These are phyloP conservation scores for Paraglomus occultum DNA, from an alignment of 192 early-diverging fungal species.

Conservation along the genomic window DNA sequence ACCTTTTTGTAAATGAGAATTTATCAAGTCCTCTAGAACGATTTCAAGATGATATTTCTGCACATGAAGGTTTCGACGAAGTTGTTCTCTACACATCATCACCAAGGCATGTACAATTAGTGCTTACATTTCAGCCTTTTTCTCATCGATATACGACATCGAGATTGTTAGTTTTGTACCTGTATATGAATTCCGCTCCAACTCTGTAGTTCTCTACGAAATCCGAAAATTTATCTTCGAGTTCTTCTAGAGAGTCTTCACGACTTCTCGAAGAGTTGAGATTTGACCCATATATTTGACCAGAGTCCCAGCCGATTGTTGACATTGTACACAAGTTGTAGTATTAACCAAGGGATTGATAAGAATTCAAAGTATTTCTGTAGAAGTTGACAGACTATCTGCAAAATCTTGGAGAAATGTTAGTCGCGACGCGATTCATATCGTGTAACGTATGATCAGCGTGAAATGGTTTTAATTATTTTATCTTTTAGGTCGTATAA, in stretches of 20 bases:
- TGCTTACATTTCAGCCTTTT: background rate
- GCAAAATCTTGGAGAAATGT: no score
- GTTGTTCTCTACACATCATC: constrained; percentile 21
- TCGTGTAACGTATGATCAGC: no score
- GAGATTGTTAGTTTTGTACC: constrained; percentile 38
- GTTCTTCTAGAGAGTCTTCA: constrained; percentile 54
- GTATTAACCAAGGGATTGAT: no score
- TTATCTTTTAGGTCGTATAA: no score
- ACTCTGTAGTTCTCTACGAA: constrained; percentile 88
- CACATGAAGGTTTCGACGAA: constrained; percentile 18
- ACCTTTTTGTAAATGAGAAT: no score
- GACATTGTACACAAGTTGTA: no score
- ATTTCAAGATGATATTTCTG: constrained; percentile 25
- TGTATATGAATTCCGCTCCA: constrained; percentile 82
- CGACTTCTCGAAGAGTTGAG: constrained; percentile 59
- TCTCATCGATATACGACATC: background rate
- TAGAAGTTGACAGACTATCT: no score
- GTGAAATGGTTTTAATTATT: no score
- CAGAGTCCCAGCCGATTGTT: constrained; percentile 83
- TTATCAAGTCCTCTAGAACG: constrained; percentile 84
- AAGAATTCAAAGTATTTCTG: no score
- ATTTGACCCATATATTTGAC: constrained; percentile 68
- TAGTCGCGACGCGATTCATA: no score
- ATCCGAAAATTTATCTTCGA: constrained; percentile 68
- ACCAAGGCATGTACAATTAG: background rate